Evolutionary conservation across 441 rosid species (phyloP).

Genomic region (Erysimum pusillum): DNA sequence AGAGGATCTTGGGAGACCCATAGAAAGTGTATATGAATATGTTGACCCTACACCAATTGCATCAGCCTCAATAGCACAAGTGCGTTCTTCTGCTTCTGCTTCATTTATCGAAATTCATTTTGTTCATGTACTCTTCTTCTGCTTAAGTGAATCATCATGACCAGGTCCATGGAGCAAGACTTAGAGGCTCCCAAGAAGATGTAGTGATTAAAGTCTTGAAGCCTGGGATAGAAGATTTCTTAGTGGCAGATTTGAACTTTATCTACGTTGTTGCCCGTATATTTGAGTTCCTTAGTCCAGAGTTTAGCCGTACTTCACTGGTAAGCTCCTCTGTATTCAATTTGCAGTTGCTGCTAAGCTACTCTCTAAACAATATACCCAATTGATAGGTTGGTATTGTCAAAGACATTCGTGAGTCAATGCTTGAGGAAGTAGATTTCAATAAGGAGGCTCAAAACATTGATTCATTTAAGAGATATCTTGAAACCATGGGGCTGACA

Average conservation of each 20-base stretch:
- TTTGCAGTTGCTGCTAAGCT: constrained; percentile 24
- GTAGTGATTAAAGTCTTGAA: constrained; percentile 96
- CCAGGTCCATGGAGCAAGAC: constrained; percentile 96
- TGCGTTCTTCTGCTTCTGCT: constrained; percentile 34
- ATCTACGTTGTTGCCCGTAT: constrained; percentile 88
- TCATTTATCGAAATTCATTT: constrained; percentile 10
- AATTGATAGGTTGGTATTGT: constrained; percentile 83
- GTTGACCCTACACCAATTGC: constrained; percentile 94
- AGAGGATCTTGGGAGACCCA: constrained; percentile 89
- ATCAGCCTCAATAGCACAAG: constrained; percentile 98
- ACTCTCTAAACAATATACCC: constrained; percentile 20
- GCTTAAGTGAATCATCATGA: constrained; percentile 38
- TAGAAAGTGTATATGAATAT: constrained; percentile 83
- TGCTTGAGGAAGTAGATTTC: constrained; percentile 99
- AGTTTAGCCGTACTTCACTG: constrained; percentile 88
- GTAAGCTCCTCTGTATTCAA: constrained; percentile 49
- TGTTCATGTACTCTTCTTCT: constrained; percentile 31
- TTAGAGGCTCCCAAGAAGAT: constrained; percentile 85
- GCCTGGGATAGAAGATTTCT: constrained; percentile 91
- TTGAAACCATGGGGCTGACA: constrained; percentile 87
- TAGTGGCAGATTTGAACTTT: constrained; percentile 96
- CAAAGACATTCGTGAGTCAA: constrained; percentile 89
- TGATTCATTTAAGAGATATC: constrained; percentile 83
- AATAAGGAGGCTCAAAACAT: constrained; percentile 87
- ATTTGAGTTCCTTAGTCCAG: constrained; percentile 93